Conservation (phyloP, 495 filamentous ascomycete genomes). For the Trichoderma gamsii region DNA sequence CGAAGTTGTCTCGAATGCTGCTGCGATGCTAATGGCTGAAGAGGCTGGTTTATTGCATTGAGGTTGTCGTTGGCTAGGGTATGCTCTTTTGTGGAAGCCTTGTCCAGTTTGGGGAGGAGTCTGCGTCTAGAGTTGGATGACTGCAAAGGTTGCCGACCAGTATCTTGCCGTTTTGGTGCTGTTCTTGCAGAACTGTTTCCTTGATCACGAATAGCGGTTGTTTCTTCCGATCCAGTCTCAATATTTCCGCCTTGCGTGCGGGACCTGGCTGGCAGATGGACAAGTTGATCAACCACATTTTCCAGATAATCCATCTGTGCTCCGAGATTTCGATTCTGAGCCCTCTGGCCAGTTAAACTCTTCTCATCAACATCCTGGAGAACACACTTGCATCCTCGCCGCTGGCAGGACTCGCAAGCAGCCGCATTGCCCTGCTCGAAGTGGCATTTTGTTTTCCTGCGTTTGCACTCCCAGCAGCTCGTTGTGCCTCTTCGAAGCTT, state of each 20-base stretch:
- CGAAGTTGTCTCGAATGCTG: neutral
- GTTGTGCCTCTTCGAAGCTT: conserved; percentile 37
- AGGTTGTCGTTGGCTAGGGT: neutral
- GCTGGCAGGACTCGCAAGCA: conserved; percentile 10
- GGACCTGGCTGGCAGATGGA: neutral
- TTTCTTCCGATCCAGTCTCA: neutral
- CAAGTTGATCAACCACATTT: neutral
- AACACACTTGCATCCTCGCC: conserved; percentile 13
- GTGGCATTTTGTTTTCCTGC: conserved; percentile 34
- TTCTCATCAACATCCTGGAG: conserved; percentile 8
- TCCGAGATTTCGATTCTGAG: neutral
- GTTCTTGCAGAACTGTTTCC: neutral
- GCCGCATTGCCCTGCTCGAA: conserved; percentile 1
- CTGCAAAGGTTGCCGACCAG: neutral
- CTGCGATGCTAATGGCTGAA: neutral
- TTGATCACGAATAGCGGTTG: neutral
- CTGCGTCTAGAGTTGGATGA: neutral
- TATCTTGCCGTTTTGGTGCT: neutral
- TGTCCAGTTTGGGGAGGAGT: neutral
- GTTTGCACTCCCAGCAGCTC: conserved; percentile 39
- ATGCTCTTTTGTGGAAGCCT: neutral
- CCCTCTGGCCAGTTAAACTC: too few relatives aligned
- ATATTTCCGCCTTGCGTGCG: neutral
- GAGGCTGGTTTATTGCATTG: neutral
- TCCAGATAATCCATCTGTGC: neutral